Percentiles rank a stretch among this genome's conserved stretches.
These are phyloP conservation scores for Penicillium sp. DNA, from an alignment of 2,329 filamentous ascomycete species.

Conservation along the genomic window DNA sequence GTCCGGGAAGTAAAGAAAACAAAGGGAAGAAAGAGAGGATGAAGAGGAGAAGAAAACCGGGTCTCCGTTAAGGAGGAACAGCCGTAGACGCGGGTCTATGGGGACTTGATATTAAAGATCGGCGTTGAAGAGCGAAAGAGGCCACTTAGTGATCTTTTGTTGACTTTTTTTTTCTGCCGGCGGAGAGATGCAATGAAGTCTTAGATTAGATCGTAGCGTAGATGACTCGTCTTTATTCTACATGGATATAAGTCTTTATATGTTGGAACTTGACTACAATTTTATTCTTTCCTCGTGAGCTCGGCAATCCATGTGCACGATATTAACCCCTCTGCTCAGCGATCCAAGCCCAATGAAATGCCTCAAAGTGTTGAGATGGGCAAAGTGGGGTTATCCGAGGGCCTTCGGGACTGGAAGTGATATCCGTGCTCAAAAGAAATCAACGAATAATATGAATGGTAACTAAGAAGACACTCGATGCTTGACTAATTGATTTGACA, in stretches of 20 bases:
- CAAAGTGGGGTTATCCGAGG: conserved; percentile 20
- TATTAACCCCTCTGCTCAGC: background rate
- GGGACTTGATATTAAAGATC: conserved; percentile 2
- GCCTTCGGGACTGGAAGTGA: background rate
- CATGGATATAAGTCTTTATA: background rate
- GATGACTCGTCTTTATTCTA: background rate
- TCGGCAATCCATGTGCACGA: conserved; percentile 10
- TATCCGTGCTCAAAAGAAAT: background rate
- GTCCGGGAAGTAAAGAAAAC: background rate
- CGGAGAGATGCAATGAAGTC: conserved; percentile 3
- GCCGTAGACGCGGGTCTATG: background rate
- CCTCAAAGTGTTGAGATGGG: conserved; percentile 8
- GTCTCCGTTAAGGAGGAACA: background rate
- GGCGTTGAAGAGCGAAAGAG: conserved; percentile 1
- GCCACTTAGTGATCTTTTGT: conserved; percentile 8
- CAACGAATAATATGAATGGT: background rate
- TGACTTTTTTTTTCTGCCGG: conserved; percentile 9
- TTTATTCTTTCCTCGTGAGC: background rate
- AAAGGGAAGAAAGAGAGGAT: background rate
- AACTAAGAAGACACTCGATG: background rate
- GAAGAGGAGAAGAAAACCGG: background rate
- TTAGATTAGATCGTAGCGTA: background rate
- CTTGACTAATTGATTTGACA: conserved; percentile 4
- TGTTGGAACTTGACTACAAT: background rate
- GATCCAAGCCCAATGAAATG: conserved; percentile 12